Base-by-base conservation (phyloP, 371 early-diverging fungal species). In the Apophysomyces trapeziformis region DNA sequence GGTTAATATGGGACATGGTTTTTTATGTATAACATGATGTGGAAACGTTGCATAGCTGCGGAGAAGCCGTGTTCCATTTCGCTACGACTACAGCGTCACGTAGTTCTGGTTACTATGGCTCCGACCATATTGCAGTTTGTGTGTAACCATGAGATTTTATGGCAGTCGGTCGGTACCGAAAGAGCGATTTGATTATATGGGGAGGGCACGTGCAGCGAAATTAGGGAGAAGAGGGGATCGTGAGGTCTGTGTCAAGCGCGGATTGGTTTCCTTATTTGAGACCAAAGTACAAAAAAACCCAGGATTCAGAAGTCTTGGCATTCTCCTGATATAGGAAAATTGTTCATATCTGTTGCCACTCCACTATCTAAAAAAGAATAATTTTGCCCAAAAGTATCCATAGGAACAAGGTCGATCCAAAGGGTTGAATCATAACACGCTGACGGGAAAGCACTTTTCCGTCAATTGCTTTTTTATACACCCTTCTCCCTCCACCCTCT, bases 391-490 rank as follows among this genome's bases (percentile, higher is more conserved):
- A 61, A 61, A 44, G 56, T 32, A 50, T 26, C 32, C 32, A 26
- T 26, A 26, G 3, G 32, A 44, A 35, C 21, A 57, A 32, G 43
- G 54, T 21, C 54, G 54, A 50, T 50, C 54, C 16, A 50, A 26
- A 26, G 32, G 32, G 32, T 26, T 26, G 32, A 26, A 26, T 26
- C 2, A 50, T 41, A 41, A 8, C 41, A 50, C 54, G 46, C 6
- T 64, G 26, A 45, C 70, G 70, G 70, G 67, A 67, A 67, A 71
- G 71, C 26, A 14, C 61, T 71, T 68, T 67, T 68, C 71, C 71
- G 68, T 61, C 16, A 39, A 43, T 43, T 21, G 39, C 47, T 58
- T 63, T 66, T 66, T 62, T 57, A 13, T 62, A 21, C 36, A 41
- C 54, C 46, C 56, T 61, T 57, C 57, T 57, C 36, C 14, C 18